Evolutionary conservation across 306 rosid species (phyloP), one percentile per base, ranked within the genome.

Genomic region (cucumber (Cucumis sativus)): DNA sequence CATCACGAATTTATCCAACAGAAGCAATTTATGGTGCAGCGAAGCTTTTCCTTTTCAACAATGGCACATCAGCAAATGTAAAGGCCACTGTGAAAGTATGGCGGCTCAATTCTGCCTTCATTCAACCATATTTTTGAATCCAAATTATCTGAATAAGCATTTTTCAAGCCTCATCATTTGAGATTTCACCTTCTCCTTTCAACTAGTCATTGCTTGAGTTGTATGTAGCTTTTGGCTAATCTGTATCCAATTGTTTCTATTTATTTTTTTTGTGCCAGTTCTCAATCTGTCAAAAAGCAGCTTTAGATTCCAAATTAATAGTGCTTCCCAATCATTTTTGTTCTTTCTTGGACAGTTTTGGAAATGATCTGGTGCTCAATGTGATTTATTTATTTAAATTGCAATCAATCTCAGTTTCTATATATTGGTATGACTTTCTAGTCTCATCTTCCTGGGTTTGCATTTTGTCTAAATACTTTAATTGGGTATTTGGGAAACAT

Each of bases 1-100:
- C 96, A 57, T 87, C 98, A 4, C 80, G 98, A 52, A 74, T 93
- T 54, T 93, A 93, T 72, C 98, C 98, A n/a, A 93, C 98, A 47
- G 79, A 87, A 70, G 98, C 97, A 82, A 89, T 93, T 12, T 91
- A 89, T 82, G 93, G 93, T 61, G 89, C 93, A 39, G 95, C 98
- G 5, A 86, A 83, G 69, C 82, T 93, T 6, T 93, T 91, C 77
- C 58, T 93, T 51, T 93, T 93, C 85, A 93, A 93, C 86, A 93
- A 93, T 66, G 97, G 95, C 49, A 91, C 98, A 0, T 77, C 61
- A 72, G 67, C 83, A n/a, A 91, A 79, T 56, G 84, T 89, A 2
- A 93, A 88, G 79, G 98, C 89, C 78, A 77, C 84, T 3, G 84
- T 93, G 51, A 93, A 85, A 80, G 84, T 89, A 45, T 93, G 97